Evolutionary conservation across 2,329 filamentous ascomycete species (phyloP), one percentile per base, ranked within the genome.

Genomic region (Thelonectria blattea): DNA sequence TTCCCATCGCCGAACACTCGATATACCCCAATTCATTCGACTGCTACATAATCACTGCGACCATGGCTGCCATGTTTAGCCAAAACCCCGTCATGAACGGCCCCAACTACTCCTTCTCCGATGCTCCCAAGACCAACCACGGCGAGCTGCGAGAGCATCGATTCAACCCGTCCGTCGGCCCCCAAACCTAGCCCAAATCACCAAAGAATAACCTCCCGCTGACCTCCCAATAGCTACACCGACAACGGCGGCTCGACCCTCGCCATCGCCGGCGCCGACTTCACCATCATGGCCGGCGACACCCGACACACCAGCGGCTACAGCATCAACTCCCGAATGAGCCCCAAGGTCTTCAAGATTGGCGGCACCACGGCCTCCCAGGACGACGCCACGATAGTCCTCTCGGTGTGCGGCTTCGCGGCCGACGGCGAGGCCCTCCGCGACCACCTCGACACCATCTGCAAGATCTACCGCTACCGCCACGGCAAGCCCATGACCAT

Each of bases 391-490:
- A 91, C 88, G 56, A 91, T 99, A 72, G 87, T 98, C 15, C 85
- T 99, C 50, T 96, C 93, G 2, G 94, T 99, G 0, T 94, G 97
- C 45, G 95, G 95, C 48, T 99, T 97, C 75, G 92, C 93, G 14
- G 95, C 95, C 65, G 95, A 99, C 76, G 95, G 95, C 61, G 88
- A 93, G 72, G 94, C 95, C 37, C 84, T 99, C 70, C 94, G 95
- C 79, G 94, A 98, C 80, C 91, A 92, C 66, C 87, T 98, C 65
- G 94, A 98, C 76, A 89, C 92, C 65, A 88, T 97, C 73, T 95
- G 96, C 83, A 98, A 97, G 84, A 96, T 98, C 90, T 98, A 98
- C 87, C 91, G 91, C 73, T 97, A 97, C 83, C 93, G 96, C 76
- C 94, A 98, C 78, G 92, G 92, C 78, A 99, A 98, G 83, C 88